These are phyloP conservation scores for Pyrenophora teres DNA, from an alignment of 2,329 filamentous ascomycete species.

Conservation along the genomic window DNA sequence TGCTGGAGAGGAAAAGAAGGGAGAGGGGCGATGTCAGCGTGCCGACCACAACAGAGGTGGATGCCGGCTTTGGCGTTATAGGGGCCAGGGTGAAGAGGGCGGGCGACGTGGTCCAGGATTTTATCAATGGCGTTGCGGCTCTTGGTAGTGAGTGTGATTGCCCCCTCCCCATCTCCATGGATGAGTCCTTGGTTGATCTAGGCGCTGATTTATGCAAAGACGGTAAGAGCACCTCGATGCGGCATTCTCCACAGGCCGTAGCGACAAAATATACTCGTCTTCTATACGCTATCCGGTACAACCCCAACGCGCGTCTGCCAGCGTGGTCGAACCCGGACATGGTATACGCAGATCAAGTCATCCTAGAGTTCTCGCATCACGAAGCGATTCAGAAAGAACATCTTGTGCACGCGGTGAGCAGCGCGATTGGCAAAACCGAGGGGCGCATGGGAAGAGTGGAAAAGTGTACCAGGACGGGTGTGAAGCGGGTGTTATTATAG, in stretches of 20 bases:
- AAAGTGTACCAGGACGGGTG: constrained; percentile 3
- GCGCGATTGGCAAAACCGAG: constrained; percentile 13
- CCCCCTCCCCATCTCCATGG: not conserved
- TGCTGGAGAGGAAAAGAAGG: constrained; percentile 11
- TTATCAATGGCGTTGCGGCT: constrained; percentile 12
- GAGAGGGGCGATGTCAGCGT: not conserved
- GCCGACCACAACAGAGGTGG: not conserved
- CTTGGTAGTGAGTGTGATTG: constrained; percentile 7
- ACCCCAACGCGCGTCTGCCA: constrained; percentile 6
- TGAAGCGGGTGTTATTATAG: constrained; percentile 16
- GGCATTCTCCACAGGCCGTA: not conserved
- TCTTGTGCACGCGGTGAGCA: constrained; percentile 10
- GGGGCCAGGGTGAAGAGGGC: constrained; percentile 4
- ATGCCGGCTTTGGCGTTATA: not conserved
- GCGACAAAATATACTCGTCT: constrained; percentile 16
- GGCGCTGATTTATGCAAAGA: not conserved
- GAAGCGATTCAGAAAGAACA: constrained; percentile 6
- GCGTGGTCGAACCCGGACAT: constrained; percentile 17
- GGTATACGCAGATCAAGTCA: constrained; percentile 13
- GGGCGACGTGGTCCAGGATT: constrained; percentile 15
- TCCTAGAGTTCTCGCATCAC: constrained; percentile 17
- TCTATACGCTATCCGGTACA: constrained; percentile 13
- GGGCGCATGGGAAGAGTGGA: constrained; percentile 23
- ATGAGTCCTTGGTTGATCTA: not conserved
- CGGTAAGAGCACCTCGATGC: not conserved